These are phyloP conservation scores for Septoria petroselini DNA, from an alignment of 2,329 filamentous ascomycete species.

Conservation along the genomic window DNA sequence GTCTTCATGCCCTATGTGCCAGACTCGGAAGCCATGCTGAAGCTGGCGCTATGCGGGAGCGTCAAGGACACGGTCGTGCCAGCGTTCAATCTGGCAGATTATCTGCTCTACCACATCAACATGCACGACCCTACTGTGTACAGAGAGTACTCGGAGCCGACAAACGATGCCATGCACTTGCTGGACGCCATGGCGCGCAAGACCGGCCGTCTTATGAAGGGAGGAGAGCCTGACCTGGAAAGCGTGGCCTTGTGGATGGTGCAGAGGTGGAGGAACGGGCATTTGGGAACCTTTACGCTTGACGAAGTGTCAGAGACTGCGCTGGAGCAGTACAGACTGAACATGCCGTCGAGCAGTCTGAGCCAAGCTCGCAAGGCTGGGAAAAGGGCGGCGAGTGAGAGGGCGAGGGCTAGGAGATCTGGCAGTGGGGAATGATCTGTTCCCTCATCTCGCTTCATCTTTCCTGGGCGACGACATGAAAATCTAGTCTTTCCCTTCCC, in stretches of 20 bases:
- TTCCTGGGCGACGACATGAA: too few relatives aligned
- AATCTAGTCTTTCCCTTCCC: too few relatives aligned
- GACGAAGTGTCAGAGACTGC: slow-evolving; percentile 68
- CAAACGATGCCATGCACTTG: slow-evolving; percentile 76
- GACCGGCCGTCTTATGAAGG: slow-evolving; percentile 72
- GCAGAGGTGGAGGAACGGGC: slow-evolving; percentile 74
- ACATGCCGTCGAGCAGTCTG: slow-evolving; percentile 52
- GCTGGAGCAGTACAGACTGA: slow-evolving; percentile 54
- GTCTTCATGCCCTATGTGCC: slow-evolving; percentile 92
- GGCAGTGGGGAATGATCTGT: slow-evolving; percentile 10
- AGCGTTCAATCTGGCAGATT: slow-evolving; percentile 77
- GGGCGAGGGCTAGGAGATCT: slow-evolving; percentile 20
- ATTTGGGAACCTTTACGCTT: slow-evolving; percentile 72
- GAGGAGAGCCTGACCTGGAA: slow-evolving; percentile 67
- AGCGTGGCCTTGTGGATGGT: slow-evolving; percentile 76
- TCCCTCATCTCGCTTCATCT: too few relatives aligned
- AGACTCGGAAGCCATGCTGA: slow-evolving; percentile 84
- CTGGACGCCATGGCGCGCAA: slow-evolving; percentile 67
- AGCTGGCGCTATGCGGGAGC: slow-evolving; percentile 84
- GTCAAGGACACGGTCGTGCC: slow-evolving; percentile 86
- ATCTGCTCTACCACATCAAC: slow-evolving; percentile 84
- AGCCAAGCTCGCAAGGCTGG: slow-evolving; percentile 66
- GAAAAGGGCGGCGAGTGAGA: slow-evolving; percentile 49
- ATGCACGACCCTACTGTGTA: slow-evolving; percentile 61
- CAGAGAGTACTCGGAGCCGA: slow-evolving; percentile 62